Conservation (phyloP, 2,329 filamentous ascomycete species). For the Colletotrichum tamarilloi region DNA sequence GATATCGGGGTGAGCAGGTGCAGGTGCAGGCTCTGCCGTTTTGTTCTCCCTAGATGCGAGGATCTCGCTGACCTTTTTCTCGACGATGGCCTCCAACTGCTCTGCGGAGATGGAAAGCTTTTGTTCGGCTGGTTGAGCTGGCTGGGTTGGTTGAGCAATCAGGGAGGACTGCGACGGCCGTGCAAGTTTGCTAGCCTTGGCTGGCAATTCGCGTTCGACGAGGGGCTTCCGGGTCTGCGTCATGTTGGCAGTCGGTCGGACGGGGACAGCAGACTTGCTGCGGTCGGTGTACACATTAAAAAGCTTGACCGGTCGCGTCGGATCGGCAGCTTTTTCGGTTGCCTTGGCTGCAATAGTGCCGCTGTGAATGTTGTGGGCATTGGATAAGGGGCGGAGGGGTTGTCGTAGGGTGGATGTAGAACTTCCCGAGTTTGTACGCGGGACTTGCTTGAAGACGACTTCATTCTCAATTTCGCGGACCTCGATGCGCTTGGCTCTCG, state of each 20-base stretch:
- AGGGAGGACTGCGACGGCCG: constrained; percentile 40
- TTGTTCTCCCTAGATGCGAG: constrained; percentile 78
- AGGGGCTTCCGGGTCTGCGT: constrained; percentile 55
- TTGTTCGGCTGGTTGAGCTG: constrained; percentile 37
- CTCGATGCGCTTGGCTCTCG: constrained; percentile 95
- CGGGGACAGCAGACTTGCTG: constrained; percentile 55
- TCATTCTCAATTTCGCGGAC: constrained; percentile 96
- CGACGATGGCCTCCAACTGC: constrained; percentile 90
- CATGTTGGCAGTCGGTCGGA: constrained; percentile 48
- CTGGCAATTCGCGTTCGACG: constrained; percentile 50
- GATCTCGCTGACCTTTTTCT: constrained; percentile 91
- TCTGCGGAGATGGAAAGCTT: constrained; percentile 70
- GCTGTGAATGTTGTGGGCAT: constrained; percentile 79
- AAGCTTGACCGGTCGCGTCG: constrained; percentile 79
- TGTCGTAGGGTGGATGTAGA: constrained; percentile 69
- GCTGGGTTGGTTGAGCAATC: neutral
- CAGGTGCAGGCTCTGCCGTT: constrained; percentile 57
- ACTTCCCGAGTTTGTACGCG: constrained; percentile 60
- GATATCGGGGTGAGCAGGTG: constrained; percentile 61
- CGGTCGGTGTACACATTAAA: constrained; percentile 91
- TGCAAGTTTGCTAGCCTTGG: constrained; percentile 61
- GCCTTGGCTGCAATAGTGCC: constrained; percentile 63
- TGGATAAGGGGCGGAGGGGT: constrained; percentile 80
- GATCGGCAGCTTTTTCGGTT: constrained; percentile 56
- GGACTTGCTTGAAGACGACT: constrained; percentile 83